These are phyloP conservation scores for Aspergillus versicolor DNA, from an alignment of 2,329 filamentous ascomycete genomes.

Conservation along the genomic window DNA sequence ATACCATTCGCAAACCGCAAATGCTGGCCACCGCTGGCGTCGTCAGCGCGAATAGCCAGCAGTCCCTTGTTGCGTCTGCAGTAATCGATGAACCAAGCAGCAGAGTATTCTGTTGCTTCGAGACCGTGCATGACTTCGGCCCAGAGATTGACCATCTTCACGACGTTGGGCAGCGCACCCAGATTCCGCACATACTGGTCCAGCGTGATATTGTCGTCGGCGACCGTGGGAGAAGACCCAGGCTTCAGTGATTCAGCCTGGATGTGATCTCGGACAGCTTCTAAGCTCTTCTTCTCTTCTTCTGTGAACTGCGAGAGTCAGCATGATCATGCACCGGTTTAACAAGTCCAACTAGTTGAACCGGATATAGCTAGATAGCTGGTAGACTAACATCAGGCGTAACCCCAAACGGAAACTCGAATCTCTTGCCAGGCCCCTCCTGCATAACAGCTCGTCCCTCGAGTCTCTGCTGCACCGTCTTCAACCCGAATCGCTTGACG, in stretches of 20 bases:
- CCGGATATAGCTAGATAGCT: too few species aligned
- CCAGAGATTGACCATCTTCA: constrained; percentile 40
- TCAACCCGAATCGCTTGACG: constrained; percentile 29
- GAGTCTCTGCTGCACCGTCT: constrained; percentile 49
- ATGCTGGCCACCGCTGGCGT: constrained; percentile 36
- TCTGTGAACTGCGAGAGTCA: constrained; percentile 23
- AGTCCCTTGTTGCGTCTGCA: constrained; percentile 37
- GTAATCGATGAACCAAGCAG: constrained; percentile 41
- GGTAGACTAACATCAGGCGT: constrained; percentile 27
- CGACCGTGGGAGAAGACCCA: constrained; percentile 14
- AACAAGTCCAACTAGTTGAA: not conserved
- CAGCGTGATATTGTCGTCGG: constrained; percentile 35
- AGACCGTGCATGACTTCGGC: constrained; percentile 39
- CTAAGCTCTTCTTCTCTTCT: constrained; percentile 36
- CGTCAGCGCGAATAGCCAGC: constrained; percentile 36
- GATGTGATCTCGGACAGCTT: constrained; percentile 36
- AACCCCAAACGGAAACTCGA: constrained; percentile 33
- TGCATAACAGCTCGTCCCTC: constrained; percentile 42
- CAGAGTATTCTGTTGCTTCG: constrained; percentile 37
- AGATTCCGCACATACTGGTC: constrained; percentile 38
- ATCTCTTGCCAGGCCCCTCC: constrained; percentile 3
- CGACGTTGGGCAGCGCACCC: constrained; percentile 30
- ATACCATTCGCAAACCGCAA: constrained; percentile 28
- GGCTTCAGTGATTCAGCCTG: constrained; percentile 32
- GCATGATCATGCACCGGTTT: not conserved